Conservation (phyloP, 768 basidiomycete species). For the Lactifluus volemus region DNA sequence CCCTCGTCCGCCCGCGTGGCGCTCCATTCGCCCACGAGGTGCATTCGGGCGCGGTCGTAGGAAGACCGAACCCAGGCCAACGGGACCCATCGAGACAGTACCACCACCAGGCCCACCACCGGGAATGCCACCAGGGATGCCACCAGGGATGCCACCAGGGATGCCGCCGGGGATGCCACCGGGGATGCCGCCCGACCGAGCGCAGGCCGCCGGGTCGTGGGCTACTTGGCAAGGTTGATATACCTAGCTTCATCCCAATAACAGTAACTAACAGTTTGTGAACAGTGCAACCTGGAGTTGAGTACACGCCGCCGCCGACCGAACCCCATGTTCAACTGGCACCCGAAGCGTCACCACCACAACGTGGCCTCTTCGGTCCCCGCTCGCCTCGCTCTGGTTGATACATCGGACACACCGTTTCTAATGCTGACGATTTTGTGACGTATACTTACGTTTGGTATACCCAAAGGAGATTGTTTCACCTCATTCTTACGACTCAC, state of each 20-base stretch:
- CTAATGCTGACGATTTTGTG: not conserved
- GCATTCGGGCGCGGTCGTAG: slow-evolving; percentile 15
- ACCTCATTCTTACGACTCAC: not conserved
- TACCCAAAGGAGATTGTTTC: too few relatives aligned
- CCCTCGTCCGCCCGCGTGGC: slow-evolving; percentile 20
- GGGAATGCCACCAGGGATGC: not conserved
- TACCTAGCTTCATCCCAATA: not conserved
- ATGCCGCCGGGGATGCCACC: slow-evolving; percentile 6
- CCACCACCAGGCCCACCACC: not conserved
- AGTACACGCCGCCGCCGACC: slow-evolving; percentile 52
- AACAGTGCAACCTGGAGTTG: slow-evolving; percentile 48
- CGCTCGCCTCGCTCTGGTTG: slow-evolving; percentile 43
- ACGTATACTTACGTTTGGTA: not conserved
- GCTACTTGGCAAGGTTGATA: slow-evolving; percentile 36
- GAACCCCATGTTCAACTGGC: slow-evolving; percentile 51
- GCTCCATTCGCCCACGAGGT: slow-evolving; percentile 18
- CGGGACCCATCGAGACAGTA: slow-evolving; percentile 2
- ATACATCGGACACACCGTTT: not conserved
- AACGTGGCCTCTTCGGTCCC: slow-evolving; percentile 66
- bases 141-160: not conserved
- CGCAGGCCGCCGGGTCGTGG: slow-evolving; percentile 29
- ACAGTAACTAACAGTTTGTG: not conserved
- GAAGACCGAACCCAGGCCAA: slow-evolving; percentile 14
- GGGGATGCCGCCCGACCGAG: slow-evolving; percentile 2
- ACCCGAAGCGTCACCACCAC: slow-evolving; percentile 32